Base-by-base conservation (phyloP, 306 rosid genomes). In the Malus orientalis region DNA sequence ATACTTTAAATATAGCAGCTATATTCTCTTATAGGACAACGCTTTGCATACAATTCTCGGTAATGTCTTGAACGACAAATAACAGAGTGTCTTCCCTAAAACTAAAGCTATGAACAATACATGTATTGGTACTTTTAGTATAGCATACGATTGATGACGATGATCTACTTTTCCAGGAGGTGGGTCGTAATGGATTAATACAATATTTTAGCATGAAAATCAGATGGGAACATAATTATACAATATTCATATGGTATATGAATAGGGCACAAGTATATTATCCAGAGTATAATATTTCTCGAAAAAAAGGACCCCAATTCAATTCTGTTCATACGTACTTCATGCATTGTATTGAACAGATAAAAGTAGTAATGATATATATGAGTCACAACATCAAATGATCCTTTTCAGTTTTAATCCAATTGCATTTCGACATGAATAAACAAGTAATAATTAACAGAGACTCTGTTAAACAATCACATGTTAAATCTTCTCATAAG, bases 151-250 rank as follows among this genome's bases (percentile, higher is more conserved):
- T 29, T 64, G 44, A 8, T 66, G 49, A 66, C 22, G 29, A 66
- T 36, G 27, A 64, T 73, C 66, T 84, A 79, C 85, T 78, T 84
- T 82, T 80, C 40, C 78, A 73, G 29, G 49, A 55, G 81, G 84
- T 87, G 83, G 80, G 47, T 66, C 15, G 10, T 33, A 66, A 66
- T 66, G 70, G 23, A 66, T 66, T 36, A 20, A 32, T 66, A 36
- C 27, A 36, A 66, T 66, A 11, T 36, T 66, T 36, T n/a, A n/a
- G 67, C 42, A 22, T 23, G 20, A 58, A 59, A 44, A 18, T 44
- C n/a, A 51, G 62, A 29, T 27, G 59, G 70, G 51, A 61, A 74
- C 69, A 74, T 20, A 74, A 27, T 8, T 25, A 5, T 29, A 45
- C 45, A 38, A 38, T 38, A 29, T 74, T 74, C 32, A 29, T 44